phyloP scores from a whole-genome alignment of 768 basidiomycete species.

The Mycena metata region DNA sequence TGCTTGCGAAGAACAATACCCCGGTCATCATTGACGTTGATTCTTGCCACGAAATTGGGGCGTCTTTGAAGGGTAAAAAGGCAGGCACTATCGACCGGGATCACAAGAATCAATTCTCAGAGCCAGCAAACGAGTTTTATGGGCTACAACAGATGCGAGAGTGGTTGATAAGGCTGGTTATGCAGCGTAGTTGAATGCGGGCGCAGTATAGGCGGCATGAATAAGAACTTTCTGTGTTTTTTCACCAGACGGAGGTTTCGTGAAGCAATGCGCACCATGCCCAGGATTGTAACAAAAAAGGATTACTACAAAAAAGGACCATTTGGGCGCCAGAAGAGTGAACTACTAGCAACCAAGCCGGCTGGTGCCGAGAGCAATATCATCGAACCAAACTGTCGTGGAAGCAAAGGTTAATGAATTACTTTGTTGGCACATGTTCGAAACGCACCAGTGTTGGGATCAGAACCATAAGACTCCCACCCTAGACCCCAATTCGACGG shows the following conservation, averaged over 20 bases:
- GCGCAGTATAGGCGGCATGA: too few species aligned
- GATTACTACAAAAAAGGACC: constrained; percentile 28
- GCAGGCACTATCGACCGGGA: not conserved
- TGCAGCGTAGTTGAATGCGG: too few species aligned
- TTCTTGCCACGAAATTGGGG: constrained; percentile 14
- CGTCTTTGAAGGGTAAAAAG: not conserved
- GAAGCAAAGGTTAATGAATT: constrained; percentile 26
- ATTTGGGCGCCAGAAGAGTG: constrained; percentile 26
- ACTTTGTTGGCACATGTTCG: constrained; percentile 24
- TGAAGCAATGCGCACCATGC: too few species aligned
- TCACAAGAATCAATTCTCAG: not conserved
- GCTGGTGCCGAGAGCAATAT: constrained; percentile 39
- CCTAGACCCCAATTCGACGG: constrained; percentile 40
- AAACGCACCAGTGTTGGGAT: constrained; percentile 39
- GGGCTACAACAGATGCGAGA: too few species aligned
- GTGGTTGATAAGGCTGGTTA: too few species aligned
- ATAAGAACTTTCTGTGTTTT: too few species aligned
- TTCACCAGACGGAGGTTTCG: too few species aligned
- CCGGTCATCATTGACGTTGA: constrained; percentile 26
- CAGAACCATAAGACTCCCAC: constrained; percentile 39
- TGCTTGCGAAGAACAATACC: not conserved
- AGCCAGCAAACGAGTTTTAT: not conserved
- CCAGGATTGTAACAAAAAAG: too few species aligned
- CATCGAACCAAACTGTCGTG: constrained; percentile 40
- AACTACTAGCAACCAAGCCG: constrained; percentile 39